Conservation (phyloP, 306 rosid genomes). For the Vigna reflexopilosa region DNA sequence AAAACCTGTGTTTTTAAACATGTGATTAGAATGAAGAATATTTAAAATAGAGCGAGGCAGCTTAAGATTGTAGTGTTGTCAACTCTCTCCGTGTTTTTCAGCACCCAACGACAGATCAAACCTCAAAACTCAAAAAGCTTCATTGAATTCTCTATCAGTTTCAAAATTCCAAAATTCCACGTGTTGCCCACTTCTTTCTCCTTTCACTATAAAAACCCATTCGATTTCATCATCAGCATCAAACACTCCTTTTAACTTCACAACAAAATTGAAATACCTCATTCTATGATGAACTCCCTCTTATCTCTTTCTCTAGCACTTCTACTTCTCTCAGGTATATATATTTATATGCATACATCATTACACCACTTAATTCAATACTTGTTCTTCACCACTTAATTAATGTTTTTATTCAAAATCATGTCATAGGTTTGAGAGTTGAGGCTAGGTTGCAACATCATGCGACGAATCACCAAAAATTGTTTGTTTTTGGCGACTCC, state of each 20-base stretch:
- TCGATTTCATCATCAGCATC: no score
- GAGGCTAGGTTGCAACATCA: conserved; percentile 21
- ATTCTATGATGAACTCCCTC: neutral
- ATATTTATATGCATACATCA: neutral
- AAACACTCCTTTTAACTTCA: no score
- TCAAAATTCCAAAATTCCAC: neutral
- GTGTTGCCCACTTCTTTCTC: neutral
- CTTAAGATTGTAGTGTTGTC: neutral
- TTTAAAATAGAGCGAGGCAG: neutral
- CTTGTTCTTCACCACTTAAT: no score
- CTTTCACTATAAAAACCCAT: no score
- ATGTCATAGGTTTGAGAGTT: neutral
- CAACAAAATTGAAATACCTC: no score
- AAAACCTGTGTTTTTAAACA: neutral
- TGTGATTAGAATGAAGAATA: neutral
- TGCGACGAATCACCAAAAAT: neutral
- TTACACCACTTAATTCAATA: no score
- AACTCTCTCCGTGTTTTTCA: neutral
- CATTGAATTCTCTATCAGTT: neutral
- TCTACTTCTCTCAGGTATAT: conserved; percentile 35
- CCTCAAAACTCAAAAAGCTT: no score
- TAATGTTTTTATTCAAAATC: no score
- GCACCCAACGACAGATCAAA: neutral
- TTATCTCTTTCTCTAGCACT: neutral
- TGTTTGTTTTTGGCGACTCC: conserved; percentile 47